These are phyloP conservation scores for Hemileia vastatrix DNA, from an alignment of 1,284 basidiomycete genomes.

Conservation along the genomic window DNA sequence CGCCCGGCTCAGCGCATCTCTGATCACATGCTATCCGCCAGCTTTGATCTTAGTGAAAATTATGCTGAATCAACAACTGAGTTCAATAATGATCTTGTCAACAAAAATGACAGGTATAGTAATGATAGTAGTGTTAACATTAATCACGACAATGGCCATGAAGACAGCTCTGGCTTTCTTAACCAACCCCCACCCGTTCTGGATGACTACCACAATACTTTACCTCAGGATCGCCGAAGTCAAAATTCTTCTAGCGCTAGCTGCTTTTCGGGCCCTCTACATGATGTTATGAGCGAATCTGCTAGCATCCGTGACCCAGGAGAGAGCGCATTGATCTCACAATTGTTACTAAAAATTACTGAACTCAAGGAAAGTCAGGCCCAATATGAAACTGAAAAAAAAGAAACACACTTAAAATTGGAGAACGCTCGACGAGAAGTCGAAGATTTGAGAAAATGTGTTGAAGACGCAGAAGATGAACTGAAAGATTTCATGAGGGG, in stretches of 20 bases:
- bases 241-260: not conserved
- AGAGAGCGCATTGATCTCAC: constrained; percentile 57
- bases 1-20: no score
- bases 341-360: constrained; percentile 63
- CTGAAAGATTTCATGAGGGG: constrained; percentile 48
- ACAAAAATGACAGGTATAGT: no score
- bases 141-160: no score
- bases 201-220: no score
- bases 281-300: constrained; percentile 1
- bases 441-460: constrained; percentile 58
- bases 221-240: constrained; percentile 2
- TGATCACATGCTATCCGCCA: no score
- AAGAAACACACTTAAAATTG: constrained; percentile 54
- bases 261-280: not conserved
- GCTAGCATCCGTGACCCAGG: constrained; percentile 24
- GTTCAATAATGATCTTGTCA: no score
- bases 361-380: constrained; percentile 67
- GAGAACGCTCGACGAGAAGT: constrained; percentile 61
- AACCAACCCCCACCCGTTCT: constrained; percentile 17
- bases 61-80: no score
- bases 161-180: constrained; percentile 10
- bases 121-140: no score
- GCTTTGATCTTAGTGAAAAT: no score
- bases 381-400: constrained; percentile 59
- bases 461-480: constrained; percentile 59